Evolutionary conservation across 768 basidiomycete species (phyloP), one percentile per base, ranked within the genome.

Genomic region (Albatrellus ellisii): DNA sequence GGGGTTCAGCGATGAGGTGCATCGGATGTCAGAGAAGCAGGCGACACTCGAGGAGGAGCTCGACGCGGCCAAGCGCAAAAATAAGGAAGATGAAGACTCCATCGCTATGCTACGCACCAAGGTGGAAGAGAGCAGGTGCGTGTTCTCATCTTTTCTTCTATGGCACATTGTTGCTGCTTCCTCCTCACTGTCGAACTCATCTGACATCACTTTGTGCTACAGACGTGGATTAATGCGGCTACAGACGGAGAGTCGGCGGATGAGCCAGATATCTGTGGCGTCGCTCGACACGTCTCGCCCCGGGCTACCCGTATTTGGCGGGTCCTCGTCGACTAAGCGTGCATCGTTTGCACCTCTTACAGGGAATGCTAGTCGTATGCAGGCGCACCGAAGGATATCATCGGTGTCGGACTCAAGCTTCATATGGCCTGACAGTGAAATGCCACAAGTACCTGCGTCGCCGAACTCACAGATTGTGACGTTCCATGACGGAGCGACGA

Each of bases 221-320:
- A 86, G 86, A 52, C 80, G 86, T 34, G 87, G 84, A 20, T 67
- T 90, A 39, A 90, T 90, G 87, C 73, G 83, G 14, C 67, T 90
- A 7, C 87, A 90, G 56, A 75, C 77, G 7, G 85, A 90, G 58
- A 81, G 65, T 51, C 67, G 78, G 42, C 68, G 83, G 22, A 69
- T 73, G 48, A 79, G 77, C 55, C 62, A 64, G 21, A 63, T 66
- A 40, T 47, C 65, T 57, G 45, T 63, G 62, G 11, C 61, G 48
- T 62, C 72, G 11, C 57, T 77, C 26, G 83, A 85, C 52, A 46
- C 79, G 22, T 67, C 70, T 17, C 66, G 77, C 5, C 69, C 75
- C 12, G 59, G 63, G 42, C 57, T 56, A 17, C 59, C 54, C 12
- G 54, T 60, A 4, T 55, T 57, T 28, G 59, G 53, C 20, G 70